Evolutionary conservation across 139 green algal genomes (phyloP), one percentile per base, ranked within the genome.

Genomic region (Coelastrella sp.): DNA sequence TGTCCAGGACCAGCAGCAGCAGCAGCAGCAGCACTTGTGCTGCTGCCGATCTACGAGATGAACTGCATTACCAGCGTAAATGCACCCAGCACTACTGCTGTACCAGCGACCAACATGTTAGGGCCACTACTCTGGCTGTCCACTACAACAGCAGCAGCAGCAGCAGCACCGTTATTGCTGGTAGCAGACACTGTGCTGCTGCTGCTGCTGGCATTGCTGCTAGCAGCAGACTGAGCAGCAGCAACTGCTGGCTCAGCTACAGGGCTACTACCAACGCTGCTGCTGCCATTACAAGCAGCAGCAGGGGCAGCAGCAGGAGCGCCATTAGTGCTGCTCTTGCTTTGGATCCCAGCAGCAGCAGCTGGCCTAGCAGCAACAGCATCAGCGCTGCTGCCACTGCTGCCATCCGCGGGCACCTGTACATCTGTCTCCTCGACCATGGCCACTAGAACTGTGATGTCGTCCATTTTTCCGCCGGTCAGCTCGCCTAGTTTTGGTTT

Each of bases 381-480:
- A 47, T 54, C 54, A 71, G 8, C 61, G 61, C 61, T 71, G 61
- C 60, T 57, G 60, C 13, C n/a, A 8, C 84, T 71, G 56, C 84
- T 77, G 71, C 68, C 22, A 71, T 54, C 32, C 22, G 85, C 71
- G 56, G 19, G 4, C 17, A 23, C 60, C 2, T 73, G 54, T 54
- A 89, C 75, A 14, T 92, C 73, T 6, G n/a, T 78, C 78, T 83
- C 87, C 17, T 89, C 84, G 20, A 97, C 92, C 57, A 94, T 95
- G 19, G 95, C 91, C 23, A 97, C 91, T 4, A 99, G 56, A 0
- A 98, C 97, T 0, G 96, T 98, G 88, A 99, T 98, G 95, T 99
- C 97, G 74, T 99, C 97, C 94, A 97, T 94, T 90, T 98, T 96
- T 81, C 93, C 93, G 8, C 93, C 94, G 5, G 85, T 94, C 54